Evolutionary conservation across 2,329 filamentous ascomycete species (phyloP), one percentile per base, ranked within the genome.

Genomic region (Balansia obtecta): DNA sequence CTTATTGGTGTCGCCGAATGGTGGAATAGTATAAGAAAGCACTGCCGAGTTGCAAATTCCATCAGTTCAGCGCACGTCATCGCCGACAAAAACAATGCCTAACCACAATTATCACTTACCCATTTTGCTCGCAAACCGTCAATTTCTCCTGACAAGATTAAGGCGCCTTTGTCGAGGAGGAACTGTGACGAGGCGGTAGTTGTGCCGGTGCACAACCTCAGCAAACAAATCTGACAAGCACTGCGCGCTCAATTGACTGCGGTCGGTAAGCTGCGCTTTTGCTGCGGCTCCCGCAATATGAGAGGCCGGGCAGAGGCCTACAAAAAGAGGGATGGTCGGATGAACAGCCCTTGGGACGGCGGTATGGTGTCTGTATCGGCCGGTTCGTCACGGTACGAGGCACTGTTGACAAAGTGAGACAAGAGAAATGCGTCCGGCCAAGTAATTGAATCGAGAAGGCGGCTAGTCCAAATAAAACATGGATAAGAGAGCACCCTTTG

Each of bases 1-100:
- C 41, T 61, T 49, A 45, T 52, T 51, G 20, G 52, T 54, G 41
- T 72, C 65, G 45, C 60, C 56, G 57, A 82, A 78, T 46, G 79
- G 79, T 41, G 80, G 70, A 55, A 83, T 71, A 6, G 76, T 79
- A 12, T 75, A 79, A 40, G 61, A 48, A 4, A 53, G 46, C 30
- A 54, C 51, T 18, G 44, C 49, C 53, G 34, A 4, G 22, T 11
- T 12, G 22, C n/a, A 10, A 10, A 46, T 15, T 44, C n/a, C 22
- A 34, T 53, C 34, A 53, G 48, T 43, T 4, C 0, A 5, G 37
- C 33, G 5, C 15, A 39, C 22, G 12, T 15, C 15, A 30, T 10
- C 2, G 10, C 33, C 9, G 15, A 33, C 20, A 11, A 37, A 13
- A n/a, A 20, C 11, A 6, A 20, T 2, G 11, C 20, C 12, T 18